phyloP scores from a whole-genome alignment of 2,329 filamentous ascomycete species.

The Talaromyces verruculosus region DNA sequence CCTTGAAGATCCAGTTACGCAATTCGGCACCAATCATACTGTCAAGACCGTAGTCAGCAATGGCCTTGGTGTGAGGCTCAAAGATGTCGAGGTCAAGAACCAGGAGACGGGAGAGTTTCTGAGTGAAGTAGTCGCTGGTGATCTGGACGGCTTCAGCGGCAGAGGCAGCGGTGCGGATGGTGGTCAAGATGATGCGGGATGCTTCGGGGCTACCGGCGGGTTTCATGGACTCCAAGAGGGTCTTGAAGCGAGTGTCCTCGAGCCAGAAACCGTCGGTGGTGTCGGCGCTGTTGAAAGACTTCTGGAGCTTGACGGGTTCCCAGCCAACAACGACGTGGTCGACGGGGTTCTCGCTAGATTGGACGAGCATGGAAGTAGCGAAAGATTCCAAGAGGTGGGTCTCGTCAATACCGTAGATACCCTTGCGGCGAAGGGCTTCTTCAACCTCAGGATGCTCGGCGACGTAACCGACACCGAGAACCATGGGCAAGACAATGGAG shows the following conservation, averaged over 20 bases:
- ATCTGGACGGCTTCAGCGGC: conserved; percentile 4
- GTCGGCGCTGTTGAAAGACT: conserved; percentile 1
- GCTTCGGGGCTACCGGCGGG: not conserved
- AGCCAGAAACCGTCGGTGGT: conserved; percentile 13
- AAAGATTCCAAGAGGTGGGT: conserved; percentile 3
- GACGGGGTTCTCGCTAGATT: not conserved
- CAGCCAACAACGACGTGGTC: conserved; percentile 10
- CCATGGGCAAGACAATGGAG: conserved; percentile 31
- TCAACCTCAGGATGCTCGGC: conserved; percentile 25
- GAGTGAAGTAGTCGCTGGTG: conserved; percentile 3
- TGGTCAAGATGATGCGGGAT: not conserved
- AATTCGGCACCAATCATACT: conserved; percentile 31
- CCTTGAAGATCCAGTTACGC: conserved; percentile 26
- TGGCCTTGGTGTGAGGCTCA: not conserved
- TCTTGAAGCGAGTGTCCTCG: conserved; percentile 12
- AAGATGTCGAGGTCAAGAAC: not conserved
- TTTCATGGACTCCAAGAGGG: conserved; percentile 2
- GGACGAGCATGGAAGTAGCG: not conserved
- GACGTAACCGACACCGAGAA: conserved; percentile 32
- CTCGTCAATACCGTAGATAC: conserved; percentile 18
- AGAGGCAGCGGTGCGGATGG: conserved; percentile 4
- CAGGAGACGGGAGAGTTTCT: not conserved
- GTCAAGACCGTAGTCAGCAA: conserved; percentile 27
- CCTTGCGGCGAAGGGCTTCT: conserved; percentile 6
- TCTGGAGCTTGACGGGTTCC: conserved; percentile 8